phyloP scores from a whole-genome alignment of 768 basidiomycete genomes.

The Boletus coccyginus region DNA sequence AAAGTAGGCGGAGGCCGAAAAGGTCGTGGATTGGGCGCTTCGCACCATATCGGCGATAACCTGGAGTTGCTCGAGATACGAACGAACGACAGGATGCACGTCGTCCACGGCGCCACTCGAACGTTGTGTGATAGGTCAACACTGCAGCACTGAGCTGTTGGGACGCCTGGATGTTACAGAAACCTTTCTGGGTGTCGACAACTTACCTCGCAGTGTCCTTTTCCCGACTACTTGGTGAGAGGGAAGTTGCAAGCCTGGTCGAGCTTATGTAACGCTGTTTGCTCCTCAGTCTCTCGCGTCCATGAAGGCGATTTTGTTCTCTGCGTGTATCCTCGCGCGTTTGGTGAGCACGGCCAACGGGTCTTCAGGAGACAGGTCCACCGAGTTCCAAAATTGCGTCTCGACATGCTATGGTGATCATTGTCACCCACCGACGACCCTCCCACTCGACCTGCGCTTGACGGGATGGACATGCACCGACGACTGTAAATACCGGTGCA shows the following conservation, averaged over 20 bases:
- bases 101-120: not conserved
- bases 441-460: slow-evolving; percentile 57
- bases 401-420: slow-evolving; percentile 30
- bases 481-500: slow-evolving; percentile 88
- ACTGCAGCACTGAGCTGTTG: not conserved
- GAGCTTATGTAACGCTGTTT: slow-evolving; percentile 18
- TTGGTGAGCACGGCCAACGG: slow-evolving; percentile 4
- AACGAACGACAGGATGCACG: not conserved
- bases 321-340: slow-evolving; percentile 9
- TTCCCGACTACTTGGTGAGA: too few relatives aligned
- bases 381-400: slow-evolving; percentile 37
- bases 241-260: too few relatives aligned
- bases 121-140: not conserved
- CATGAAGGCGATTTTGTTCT: slow-evolving; percentile 13
- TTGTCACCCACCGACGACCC: slow-evolving; percentile 34
- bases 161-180: too few relatives aligned
- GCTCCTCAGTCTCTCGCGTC: not conserved
- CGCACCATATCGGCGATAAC: slow-evolving; percentile 33
- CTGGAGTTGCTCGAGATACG: not conserved
- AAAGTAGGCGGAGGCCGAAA: slow-evolving; percentile 74
- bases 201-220: not conserved
- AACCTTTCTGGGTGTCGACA: too few relatives aligned
- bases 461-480: slow-evolving; percentile 87
- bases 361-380: slow-evolving; percentile 36
- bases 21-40: slow-evolving; percentile 46